phyloP scores from a whole-genome alignment of 257 asterid genomes.

The Salvia rosmarinus region DNA sequence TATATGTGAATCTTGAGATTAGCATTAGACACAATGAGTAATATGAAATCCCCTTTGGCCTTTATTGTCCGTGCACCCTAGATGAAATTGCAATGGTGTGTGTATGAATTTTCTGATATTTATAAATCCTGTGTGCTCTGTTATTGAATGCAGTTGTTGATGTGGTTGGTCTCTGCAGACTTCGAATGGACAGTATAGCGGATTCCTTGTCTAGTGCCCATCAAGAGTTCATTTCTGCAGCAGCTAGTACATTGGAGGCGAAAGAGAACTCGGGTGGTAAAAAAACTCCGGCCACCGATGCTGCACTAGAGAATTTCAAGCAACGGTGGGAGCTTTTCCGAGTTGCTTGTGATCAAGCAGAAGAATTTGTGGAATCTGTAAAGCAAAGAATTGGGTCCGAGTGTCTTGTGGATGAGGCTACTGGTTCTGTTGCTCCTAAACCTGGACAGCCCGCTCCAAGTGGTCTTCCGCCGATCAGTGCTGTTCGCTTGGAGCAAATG shows the following conservation, averaged over 20 bases:
- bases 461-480: conserved; percentile 93
- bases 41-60: neutral
- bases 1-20: neutral
- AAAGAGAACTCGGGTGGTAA: conserved; percentile 62
- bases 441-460: conserved; percentile 58
- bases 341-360: conserved; percentile 94
- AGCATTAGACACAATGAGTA: neutral
- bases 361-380: conserved; percentile 91
- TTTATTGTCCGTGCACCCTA: neutral
- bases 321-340: conserved; percentile 84
- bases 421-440: conserved; percentile 68
- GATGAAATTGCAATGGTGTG: neutral
- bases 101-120: neutral
- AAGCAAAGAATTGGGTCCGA: conserved; percentile 96
- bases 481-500: conserved; percentile 97
- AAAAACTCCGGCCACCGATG: conserved; percentile 72
- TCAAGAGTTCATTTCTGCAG: conserved; percentile 79
- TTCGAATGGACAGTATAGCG: conserved; percentile 73
- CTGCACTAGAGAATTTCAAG: conserved; percentile 86
- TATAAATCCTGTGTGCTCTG: neutral
- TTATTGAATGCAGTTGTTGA: conserved; percentile 20
- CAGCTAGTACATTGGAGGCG: conserved; percentile 69
- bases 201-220: conserved; percentile 71
- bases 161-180: conserved; percentile 29
- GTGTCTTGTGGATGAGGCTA: conserved; percentile 97